phyloP scores from a whole-genome alignment of 2,329 filamentous ascomycete genomes.

The Talaromyces sp. region DNA sequence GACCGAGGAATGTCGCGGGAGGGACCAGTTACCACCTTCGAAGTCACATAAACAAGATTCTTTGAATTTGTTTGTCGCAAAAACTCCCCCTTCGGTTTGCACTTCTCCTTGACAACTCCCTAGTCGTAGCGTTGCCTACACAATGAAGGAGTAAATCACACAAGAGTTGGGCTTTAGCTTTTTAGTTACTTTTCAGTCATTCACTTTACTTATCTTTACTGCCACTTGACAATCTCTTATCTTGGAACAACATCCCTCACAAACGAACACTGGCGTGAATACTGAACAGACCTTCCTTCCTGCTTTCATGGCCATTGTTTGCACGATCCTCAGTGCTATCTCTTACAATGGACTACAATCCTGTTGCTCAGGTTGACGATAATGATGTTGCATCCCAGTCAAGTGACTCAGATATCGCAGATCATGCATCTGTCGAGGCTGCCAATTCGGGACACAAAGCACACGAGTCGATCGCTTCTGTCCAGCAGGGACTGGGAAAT shows the following conservation, averaged over 20 bases:
- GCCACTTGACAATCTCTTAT: neutral
- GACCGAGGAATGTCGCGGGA: conserved; percentile 8
- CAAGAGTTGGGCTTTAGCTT: neutral
- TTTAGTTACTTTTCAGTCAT: neutral
- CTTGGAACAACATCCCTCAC: neutral
- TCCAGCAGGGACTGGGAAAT: conserved; percentile 5
- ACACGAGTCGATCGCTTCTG: conserved; percentile 8
- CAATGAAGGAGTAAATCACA: neutral
- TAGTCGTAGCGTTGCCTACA: neutral
- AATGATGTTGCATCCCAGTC: conserved; percentile 28
- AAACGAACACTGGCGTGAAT: neutral
- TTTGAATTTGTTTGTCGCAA: neutral
- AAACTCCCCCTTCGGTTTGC: neutral
- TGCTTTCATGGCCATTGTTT: conserved; percentile 12
- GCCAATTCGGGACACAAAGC: neutral
- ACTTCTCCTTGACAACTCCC: neutral
- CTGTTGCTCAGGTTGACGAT: conserved; percentile 40
- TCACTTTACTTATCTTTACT: neutral
- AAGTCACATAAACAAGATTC: neutral
- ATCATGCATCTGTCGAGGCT: conserved; percentile 19
- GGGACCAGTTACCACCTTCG: neutral
- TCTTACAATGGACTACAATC: conserved; percentile 42
- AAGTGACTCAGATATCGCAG: conserved; percentile 33
- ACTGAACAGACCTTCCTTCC: neutral
- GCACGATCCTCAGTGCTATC: neutral